A percentile compares a stretch with the other conserved stretches of the same genome.
These are phyloP conservation scores for Chimonanthus praecox DNA, from an alignment of 164 flowering plant species.

Conservation along the genomic window DNA sequence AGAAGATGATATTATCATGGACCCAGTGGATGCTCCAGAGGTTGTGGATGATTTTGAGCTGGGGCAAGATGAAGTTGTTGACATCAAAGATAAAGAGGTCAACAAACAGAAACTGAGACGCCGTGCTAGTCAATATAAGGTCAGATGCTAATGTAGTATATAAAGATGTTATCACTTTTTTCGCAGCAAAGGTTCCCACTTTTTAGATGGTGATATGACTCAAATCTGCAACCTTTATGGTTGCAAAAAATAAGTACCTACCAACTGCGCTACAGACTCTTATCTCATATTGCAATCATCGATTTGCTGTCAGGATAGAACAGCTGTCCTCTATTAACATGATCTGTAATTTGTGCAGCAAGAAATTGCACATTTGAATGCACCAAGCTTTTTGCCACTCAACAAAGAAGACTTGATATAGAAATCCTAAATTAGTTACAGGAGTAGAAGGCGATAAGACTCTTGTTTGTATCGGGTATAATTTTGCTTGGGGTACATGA, in stretches of 20 bases:
- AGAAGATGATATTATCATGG: constrained; percentile 88
- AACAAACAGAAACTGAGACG: constrained; percentile 83
- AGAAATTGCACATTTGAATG: background rate
- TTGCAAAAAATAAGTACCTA: no score
- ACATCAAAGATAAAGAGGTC: constrained; percentile 81
- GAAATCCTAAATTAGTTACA: no score
- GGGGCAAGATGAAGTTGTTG: constrained; percentile 79
- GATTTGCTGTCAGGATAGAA: no score
- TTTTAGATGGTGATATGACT: no score
- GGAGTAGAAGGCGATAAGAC: no score
- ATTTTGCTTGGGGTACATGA: background rate
- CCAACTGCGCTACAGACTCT: no score
- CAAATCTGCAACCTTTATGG: no score
- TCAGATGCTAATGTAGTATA: constrained; percentile 3
- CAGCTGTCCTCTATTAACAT: background rate
- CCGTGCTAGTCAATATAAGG: constrained; percentile 75
- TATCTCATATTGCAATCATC: no score
- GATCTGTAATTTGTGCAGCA: no score
- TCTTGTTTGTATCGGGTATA: background rate
- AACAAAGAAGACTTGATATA: background rate
- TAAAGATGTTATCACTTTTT: background rate
- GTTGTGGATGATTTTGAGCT: constrained; percentile 92
- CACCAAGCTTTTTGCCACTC: background rate
- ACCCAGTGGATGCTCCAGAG: constrained; percentile 78
- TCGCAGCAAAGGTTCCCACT: background rate